Evolutionary conservation across 2,329 filamentous ascomycete genomes (phyloP).

Genomic region (Sporothrix schenckii): DNA sequence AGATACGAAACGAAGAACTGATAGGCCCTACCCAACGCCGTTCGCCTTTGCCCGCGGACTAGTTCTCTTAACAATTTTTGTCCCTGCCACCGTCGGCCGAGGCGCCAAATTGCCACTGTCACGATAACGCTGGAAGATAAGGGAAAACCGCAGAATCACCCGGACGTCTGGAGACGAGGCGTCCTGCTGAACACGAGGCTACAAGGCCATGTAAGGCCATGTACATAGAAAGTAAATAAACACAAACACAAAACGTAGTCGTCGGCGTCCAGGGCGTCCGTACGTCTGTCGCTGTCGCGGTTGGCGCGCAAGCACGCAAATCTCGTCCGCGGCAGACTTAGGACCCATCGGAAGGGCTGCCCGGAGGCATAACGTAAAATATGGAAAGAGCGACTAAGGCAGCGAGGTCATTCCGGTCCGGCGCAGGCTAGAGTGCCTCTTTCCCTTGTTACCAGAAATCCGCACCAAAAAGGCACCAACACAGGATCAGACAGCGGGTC

Average conservation of each 20-base stretch:
- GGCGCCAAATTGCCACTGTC: slow-evolving; percentile 25
- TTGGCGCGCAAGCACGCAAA: slow-evolving; percentile 5
- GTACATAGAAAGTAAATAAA: too few relatives aligned
- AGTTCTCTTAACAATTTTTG: background rate
- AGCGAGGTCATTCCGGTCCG: slow-evolving; percentile 11
- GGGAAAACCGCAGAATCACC: background rate
- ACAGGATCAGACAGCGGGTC: slow-evolving; percentile 5
- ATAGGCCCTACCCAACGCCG: slow-evolving; percentile 12
- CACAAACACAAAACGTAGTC: background rate
- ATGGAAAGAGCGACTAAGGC: slow-evolving; percentile 19
- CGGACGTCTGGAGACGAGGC: background rate
- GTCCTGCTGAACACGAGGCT: too few relatives aligned
- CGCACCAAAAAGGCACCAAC: background rate
- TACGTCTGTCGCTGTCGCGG: background rate
- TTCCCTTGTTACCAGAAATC: background rate
- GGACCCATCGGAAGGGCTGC: background rate
- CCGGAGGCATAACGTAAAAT: background rate
- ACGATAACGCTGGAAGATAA: background rate
- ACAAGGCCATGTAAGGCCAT: too few relatives aligned
- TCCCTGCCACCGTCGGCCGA: slow-evolving; percentile 1
- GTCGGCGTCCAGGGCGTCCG: background rate
- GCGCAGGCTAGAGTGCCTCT: background rate
- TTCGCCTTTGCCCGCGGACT: slow-evolving; percentile 20
- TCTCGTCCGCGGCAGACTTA: slow-evolving; percentile 5
- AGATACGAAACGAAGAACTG: background rate